phyloP scores from a whole-genome alignment of 2,329 filamentous ascomycete species.

The Didymella arachidicola region DNA sequence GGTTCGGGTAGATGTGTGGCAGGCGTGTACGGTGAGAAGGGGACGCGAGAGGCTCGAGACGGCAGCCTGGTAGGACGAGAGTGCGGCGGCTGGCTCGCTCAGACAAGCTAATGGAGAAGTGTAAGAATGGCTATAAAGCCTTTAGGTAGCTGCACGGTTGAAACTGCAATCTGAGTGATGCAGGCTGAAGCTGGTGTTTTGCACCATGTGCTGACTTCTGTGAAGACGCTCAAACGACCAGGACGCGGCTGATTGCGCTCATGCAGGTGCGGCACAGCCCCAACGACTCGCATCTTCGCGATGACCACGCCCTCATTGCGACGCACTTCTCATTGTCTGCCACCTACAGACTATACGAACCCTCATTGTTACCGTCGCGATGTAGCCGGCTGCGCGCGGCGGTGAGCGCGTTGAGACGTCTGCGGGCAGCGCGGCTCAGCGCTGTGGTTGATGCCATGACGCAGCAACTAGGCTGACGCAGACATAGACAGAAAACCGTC shows the following conservation, averaged over 20 bases:
- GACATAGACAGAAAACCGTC: too few species aligned
- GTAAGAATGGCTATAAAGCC: background rate
- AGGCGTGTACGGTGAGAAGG: background rate
- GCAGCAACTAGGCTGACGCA: background rate
- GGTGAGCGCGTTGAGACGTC: background rate
- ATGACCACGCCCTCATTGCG: background rate
- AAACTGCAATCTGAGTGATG: background rate
- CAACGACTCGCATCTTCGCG: background rate
- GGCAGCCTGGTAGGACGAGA: constrained; percentile 9
- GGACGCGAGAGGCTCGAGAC: background rate
- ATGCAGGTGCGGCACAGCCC: background rate
- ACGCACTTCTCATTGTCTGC: background rate
- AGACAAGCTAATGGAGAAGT: background rate
- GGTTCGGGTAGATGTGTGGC: background rate
- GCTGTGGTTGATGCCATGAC: background rate
- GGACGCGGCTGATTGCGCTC: background rate
- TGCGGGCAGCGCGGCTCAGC: background rate
- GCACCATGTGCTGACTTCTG: background rate
- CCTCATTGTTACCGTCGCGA: constrained; percentile 1
- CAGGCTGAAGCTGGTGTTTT: background rate
- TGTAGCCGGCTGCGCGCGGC: background rate
- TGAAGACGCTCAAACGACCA: background rate
- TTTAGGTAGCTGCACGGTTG: background rate
- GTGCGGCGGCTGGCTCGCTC: constrained; percentile 1
- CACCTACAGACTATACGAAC: background rate